phyloP scores from a whole-genome alignment of 2,329 filamentous ascomycete genomes.

The Epichloe elymi region DNA sequence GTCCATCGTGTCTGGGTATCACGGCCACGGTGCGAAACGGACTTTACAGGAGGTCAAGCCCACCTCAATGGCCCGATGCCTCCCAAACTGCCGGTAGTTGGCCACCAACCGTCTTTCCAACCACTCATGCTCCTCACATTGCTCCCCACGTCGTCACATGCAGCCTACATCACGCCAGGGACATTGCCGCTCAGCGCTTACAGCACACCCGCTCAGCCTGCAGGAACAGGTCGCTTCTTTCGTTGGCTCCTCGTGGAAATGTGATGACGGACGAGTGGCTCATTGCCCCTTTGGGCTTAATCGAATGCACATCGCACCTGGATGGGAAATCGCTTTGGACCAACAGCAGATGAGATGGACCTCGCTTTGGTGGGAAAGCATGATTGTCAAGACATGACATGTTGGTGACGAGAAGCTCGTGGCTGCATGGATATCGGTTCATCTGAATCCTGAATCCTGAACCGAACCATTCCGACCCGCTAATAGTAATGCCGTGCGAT shows the following conservation, averaged over 20 bases:
- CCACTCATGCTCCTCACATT: too few relatives aligned
- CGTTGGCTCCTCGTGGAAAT: neutral
- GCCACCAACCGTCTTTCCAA: too few relatives aligned
- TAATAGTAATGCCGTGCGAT: neutral
- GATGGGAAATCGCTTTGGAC: neutral
- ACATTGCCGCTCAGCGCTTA: slow-evolving; percentile 4
- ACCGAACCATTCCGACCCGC: neutral
- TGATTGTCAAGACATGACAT: neutral
- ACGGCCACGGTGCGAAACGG: too few relatives aligned
- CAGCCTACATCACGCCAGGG: slow-evolving; percentile 1
- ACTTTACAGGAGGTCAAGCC: too few relatives aligned
- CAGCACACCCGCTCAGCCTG: neutral
- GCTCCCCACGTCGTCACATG: slow-evolving; percentile 3
- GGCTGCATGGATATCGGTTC: neutral
- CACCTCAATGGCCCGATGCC: too few relatives aligned
- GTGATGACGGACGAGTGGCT: neutral
- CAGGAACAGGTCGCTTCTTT: neutral
- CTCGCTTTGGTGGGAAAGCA: neutral
- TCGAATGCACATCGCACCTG: neutral
- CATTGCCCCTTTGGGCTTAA: slow-evolving; percentile 2
- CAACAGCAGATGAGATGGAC: slow-evolving; percentile 3
- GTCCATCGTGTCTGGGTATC: neutral
- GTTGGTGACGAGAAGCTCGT: neutral
- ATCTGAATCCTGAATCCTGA: neutral
- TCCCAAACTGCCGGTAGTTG: too few relatives aligned